Percentiles rank a stretch among this genome's conserved stretches.
Conservation (phyloP, 352 stramenopile species). For the Globisporangium echinulatum region DNA sequence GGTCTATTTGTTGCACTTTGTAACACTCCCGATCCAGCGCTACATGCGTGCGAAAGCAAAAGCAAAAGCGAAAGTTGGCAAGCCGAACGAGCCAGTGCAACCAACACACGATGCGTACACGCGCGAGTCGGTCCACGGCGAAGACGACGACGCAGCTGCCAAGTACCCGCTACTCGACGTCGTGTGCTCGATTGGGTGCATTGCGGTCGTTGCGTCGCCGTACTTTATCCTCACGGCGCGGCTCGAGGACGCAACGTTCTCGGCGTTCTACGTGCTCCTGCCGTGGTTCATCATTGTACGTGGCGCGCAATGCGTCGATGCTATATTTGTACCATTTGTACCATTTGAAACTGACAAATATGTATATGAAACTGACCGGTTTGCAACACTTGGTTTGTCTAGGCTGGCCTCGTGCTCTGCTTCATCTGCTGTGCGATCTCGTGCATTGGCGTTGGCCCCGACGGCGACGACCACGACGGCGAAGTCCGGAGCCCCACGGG, state of each 20-base stretch:
- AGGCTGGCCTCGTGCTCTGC: conserved; percentile 68
- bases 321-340: not conserved
- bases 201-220: conserved; percentile 54
- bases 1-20: conserved; percentile 62
- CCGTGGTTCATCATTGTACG: conserved; percentile 80
- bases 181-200: conserved; percentile 46
- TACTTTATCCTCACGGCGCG: conserved; percentile 77
- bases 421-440: conserved; percentile 78
- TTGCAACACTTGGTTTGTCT: not conserved
- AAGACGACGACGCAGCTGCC: conserved; percentile 25
- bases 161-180: conserved; percentile 56
- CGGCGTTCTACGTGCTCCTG: conserved; percentile 72
- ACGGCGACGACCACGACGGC: conserved; percentile 25
- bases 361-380: too few species aligned
- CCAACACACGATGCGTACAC: conserved; percentile 67
- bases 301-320: conserved; percentile 2
- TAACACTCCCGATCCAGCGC: conserved; percentile 41
- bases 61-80: conserved; percentile 2
- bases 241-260: conserved; percentile 65
- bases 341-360: too few species aligned
- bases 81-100: conserved; percentile 18
- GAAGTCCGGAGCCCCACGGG: conserved; percentile 36
- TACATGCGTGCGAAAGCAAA: conserved; percentile 40
- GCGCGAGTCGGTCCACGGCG: conserved; percentile 56
- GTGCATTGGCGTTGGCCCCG: conserved; percentile 49